Percentiles rank a stretch among this genome's conserved stretches.
These are phyloP conservation scores for Zanthoxylum bungeanum DNA, from an alignment of 345 rosid species.

Conservation along the genomic window DNA sequence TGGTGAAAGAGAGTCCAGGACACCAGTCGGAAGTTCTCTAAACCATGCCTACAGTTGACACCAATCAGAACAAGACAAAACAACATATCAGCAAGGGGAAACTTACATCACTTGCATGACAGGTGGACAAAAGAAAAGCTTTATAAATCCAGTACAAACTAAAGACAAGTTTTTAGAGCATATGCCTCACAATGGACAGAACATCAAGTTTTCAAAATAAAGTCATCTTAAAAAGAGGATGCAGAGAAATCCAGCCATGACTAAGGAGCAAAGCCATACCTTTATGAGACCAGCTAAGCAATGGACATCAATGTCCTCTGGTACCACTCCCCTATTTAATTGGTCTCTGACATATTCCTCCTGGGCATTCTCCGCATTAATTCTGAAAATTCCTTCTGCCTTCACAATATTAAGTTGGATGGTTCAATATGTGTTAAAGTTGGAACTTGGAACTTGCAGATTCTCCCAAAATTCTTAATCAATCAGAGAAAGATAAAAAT, in stretches of 20 bases:
- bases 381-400: slow-evolving; percentile 98
- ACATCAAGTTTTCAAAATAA: slow-evolving; percentile 1
- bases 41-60: slow-evolving; percentile 86
- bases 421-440: not conserved
- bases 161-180: not conserved
- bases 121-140: not conserved
- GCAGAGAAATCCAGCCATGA: not conserved
- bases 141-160: not conserved
- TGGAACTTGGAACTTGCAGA: not conserved
- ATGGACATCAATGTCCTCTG: slow-evolving; percentile 74
- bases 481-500: not conserved
- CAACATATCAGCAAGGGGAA: not conserved
- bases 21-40: slow-evolving; percentile 94
- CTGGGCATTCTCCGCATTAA: slow-evolving; percentile 83
- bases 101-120: not conserved
- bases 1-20: slow-evolving; percentile 79
- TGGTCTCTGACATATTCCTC: slow-evolving; percentile 90
- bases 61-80: slow-evolving; percentile 2
- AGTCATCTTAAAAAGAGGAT: not conserved
- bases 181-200: not conserved
- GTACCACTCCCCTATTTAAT: slow-evolving; percentile 76
- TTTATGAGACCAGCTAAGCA: slow-evolving; percentile 98
- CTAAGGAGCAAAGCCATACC: slow-evolving; percentile 35
- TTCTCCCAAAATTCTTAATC: not conserved
- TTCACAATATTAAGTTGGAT: slow-evolving; percentile 22